Conservation (phyloP, 169 alveolate species). For the Eimeria mitis region DNA sequence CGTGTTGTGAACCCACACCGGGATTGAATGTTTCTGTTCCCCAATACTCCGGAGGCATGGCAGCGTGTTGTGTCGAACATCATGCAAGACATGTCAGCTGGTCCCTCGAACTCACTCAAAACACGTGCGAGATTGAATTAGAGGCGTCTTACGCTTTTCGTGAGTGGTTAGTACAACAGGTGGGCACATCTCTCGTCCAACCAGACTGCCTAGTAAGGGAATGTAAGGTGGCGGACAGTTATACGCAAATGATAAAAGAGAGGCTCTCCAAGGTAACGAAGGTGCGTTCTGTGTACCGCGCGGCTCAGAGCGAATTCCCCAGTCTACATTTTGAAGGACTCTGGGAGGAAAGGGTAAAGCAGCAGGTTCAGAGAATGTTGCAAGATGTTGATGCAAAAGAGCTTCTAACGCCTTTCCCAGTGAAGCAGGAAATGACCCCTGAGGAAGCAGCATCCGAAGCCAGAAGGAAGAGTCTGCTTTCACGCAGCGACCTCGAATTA, state of each 20-base stretch:
- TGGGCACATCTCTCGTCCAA: background rate
- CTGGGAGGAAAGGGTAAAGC: background rate
- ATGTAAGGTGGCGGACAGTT: background rate
- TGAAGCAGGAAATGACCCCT: background rate
- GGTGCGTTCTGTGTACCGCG: slow-evolving; percentile 21
- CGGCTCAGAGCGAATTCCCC: background rate
- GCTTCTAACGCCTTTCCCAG: slow-evolving; percentile 16
- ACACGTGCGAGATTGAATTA: slow-evolving; percentile 30
- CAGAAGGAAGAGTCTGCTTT: background rate
- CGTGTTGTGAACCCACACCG: background rate
- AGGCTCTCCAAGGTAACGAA: background rate
- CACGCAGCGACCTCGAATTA: slow-evolving; percentile 1
- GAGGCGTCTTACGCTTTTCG: slow-evolving; percentile 37
- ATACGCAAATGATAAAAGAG: background rate
- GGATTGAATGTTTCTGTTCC: background rate
- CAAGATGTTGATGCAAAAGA: background rate
- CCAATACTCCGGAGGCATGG: slow-evolving; percentile 10
- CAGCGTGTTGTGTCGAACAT: slow-evolving; percentile 24
- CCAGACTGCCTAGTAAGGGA: slow-evolving; percentile 25
- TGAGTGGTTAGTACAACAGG: slow-evolving; percentile 30
- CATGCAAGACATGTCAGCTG: background rate
- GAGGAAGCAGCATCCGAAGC: slow-evolving; percentile 1
- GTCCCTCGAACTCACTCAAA: slow-evolving; percentile 14
- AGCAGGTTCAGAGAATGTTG: background rate
- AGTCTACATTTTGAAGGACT: background rate